A percentile compares a stretch with the other conserved stretches of the same genome.
phyloP scores from a whole-genome alignment of 768 basidiomycete genomes.

The Termitomyces sp. region DNA sequence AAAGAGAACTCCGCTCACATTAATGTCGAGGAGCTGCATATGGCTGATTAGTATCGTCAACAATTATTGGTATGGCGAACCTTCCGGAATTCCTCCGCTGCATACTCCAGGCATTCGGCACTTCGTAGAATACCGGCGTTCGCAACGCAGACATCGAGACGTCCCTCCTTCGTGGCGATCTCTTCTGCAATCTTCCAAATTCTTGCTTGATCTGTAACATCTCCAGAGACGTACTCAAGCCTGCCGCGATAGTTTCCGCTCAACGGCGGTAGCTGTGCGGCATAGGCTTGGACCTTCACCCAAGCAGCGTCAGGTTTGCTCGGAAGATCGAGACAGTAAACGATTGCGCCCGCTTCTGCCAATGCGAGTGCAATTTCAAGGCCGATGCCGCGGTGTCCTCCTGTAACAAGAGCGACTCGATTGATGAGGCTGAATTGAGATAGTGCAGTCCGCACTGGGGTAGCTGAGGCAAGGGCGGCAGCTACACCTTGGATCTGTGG shows the following conservation, averaged over 20 bases:
- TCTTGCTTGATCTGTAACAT: conserved; percentile 54
- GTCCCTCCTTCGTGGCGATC: conserved; percentile 56
- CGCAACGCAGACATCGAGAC: conserved; percentile 64
- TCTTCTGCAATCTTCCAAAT: conserved; percentile 45
- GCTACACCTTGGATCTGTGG: conserved; percentile 18
- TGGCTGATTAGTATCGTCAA: neutral
- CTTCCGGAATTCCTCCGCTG: conserved; percentile 53
- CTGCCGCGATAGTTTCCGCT: conserved; percentile 24
- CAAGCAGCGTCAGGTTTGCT: conserved; percentile 46
- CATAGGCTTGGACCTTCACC: conserved; percentile 43
- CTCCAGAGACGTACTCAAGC: conserved; percentile 47
- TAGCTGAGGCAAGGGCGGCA: conserved; percentile 18
- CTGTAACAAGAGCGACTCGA: conserved; percentile 49
- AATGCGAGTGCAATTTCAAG: conserved; percentile 33
- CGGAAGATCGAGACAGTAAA: conserved; percentile 65
- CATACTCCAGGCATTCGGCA: conserved; percentile 53
- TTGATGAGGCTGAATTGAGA: conserved; percentile 40
- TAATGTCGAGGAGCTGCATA: conserved; percentile 54
- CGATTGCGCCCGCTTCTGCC: conserved; percentile 25
- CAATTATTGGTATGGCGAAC: conserved; percentile 27
- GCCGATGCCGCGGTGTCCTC: conserved; percentile 58
- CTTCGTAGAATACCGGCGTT: conserved; percentile 59
- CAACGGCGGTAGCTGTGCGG: conserved; percentile 26
- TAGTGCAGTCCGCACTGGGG: conserved; percentile 14
- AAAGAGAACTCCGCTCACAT: conserved; percentile 55